Conservation (phyloP, 2,329 filamentous ascomycete species). For the Tolypocladium album region DNA sequence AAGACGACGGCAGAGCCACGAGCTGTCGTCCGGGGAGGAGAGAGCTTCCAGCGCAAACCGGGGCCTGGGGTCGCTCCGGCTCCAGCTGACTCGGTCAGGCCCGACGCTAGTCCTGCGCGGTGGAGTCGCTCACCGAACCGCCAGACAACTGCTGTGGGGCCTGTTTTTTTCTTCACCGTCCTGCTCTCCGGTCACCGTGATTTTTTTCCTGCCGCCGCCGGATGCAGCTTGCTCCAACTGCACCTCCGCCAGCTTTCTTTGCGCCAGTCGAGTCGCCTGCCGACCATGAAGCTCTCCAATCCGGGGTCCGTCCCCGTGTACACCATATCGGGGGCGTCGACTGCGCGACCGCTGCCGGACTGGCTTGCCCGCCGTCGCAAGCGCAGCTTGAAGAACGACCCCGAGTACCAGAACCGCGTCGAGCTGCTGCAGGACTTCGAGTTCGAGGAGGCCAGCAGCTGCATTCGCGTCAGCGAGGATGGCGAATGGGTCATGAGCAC, state of each 20-base stretch:
- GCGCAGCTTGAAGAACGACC: constrained; percentile 81
- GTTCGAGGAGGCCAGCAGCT: constrained; percentile 90
- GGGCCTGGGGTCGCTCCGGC: neutral
- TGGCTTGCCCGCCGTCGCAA: constrained; percentile 90
- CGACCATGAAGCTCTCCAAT: constrained; percentile 67
- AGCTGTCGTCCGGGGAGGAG: neutral
- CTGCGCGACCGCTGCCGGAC: constrained; percentile 79
- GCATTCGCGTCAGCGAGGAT: constrained; percentile 84
- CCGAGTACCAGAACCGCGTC: constrained; percentile 86
- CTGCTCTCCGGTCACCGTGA: neutral
- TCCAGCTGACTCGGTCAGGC: constrained; percentile 4
- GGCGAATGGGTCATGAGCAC: constrained; percentile 97
- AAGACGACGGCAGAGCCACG: neutral
- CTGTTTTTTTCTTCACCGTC: neutral
- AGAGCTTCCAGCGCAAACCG: neutral
- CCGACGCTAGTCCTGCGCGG: constrained; percentile 1
- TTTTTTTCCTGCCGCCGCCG: constrained; percentile 1
- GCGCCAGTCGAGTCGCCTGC: neutral
- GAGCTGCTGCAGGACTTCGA: constrained; percentile 96
- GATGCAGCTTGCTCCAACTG: neutral
- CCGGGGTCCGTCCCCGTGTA: constrained; percentile 82
- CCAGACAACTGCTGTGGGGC: neutral
- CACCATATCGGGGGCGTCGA: constrained; percentile 85
- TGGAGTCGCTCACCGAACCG: constrained; percentile 2
- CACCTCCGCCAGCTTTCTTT: neutral